Conservation (phyloP, 2,329 filamentous ascomycete species). For the Fusarium guadeloupense region DNA sequence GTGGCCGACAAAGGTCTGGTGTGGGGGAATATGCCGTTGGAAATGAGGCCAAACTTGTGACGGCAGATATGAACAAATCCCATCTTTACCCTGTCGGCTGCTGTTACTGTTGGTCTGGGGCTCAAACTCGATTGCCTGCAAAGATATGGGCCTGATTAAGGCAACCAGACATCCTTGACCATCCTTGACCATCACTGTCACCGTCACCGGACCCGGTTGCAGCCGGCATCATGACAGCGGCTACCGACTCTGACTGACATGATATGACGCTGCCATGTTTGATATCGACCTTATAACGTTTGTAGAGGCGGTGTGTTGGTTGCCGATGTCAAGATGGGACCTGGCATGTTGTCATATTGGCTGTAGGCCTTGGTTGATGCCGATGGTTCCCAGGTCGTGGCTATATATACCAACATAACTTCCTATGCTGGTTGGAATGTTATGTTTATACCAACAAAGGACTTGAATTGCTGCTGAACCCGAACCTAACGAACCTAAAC, state of each 20-base stretch:
- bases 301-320: conserved; percentile 27
- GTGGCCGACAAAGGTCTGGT: conserved; percentile 7
- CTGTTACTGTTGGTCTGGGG: conserved; percentile 25
- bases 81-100: conserved; percentile 16
- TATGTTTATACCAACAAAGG: background rate
- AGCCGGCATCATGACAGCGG: conserved; percentile 28
- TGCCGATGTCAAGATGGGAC: conserved; percentile 9
- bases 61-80: conserved; percentile 5
- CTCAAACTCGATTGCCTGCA: background rate
- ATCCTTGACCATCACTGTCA: no score
- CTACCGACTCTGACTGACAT: conserved; percentile 26
- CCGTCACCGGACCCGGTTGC: conserved; percentile 36
- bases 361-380: conserved; percentile 2
- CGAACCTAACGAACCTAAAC: background rate
- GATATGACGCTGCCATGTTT: conserved; percentile 10
- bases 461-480: background rate
- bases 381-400: conserved; percentile 1
- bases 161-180: conserved; percentile 31
- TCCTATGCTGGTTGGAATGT: conserved; percentile 2
- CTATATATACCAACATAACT: conserved; percentile 33
- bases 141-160: conserved; percentile 26
- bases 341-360: conserved; percentile 4
- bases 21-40: conserved; percentile 14
- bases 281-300: conserved; percentile 5
- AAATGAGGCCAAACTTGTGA: conserved; percentile 29